Evolutionary conservation across 169 alveolate genomes (phyloP), one percentile per base, ranked within the genome.

Genomic region (Plasmodium coatneyi): DNA sequence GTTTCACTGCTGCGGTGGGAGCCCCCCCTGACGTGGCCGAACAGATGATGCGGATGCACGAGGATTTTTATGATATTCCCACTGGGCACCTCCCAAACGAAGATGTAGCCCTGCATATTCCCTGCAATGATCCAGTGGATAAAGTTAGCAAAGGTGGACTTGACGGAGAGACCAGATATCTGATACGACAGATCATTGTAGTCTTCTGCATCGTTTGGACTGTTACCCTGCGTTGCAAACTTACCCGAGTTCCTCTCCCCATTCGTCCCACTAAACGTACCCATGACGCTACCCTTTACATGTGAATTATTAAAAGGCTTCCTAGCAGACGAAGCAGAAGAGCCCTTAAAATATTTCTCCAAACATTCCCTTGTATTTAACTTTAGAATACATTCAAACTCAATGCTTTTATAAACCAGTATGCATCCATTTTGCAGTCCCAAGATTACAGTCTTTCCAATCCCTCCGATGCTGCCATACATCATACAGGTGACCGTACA

Each of bases 371-470:
- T 91, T 16, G 97, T 95, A 80, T 96, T 96, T 54, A 95, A 92
- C 54, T 92, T 93, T n/a, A 95, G 52, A 66, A 95, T 93, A 46
- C 96, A 95, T 71, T 96, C 97, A 76, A 96, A 95, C 41, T 79
- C 90, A 14, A 82, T 96, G 28, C 91, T 76, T 52, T 91, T 90
- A 82, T 96, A 92, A 34, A 96, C 84, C 49, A 96, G 43, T 19
- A 96, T 91, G 83, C 71, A 92, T 0, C 97, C 97, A 70, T 94
- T 94, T 93, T 96, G 97, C 14, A 96, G 80, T 0, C 97, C 97
- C 81, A 96, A 95, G 9, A 95, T 83, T 25, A 84, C 91, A 0
- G 94, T 95, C 76, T 95, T 92, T 0, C 97, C 97, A 19, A 95
- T 96, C 9, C 97, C 97, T 5, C 93, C 97, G 41, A 96, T 95